Evolutionary conservation across 805 yeast genomes (phyloP).

Genomic region (baker's yeast (Saccharomyces cerevisiae)): DNA sequence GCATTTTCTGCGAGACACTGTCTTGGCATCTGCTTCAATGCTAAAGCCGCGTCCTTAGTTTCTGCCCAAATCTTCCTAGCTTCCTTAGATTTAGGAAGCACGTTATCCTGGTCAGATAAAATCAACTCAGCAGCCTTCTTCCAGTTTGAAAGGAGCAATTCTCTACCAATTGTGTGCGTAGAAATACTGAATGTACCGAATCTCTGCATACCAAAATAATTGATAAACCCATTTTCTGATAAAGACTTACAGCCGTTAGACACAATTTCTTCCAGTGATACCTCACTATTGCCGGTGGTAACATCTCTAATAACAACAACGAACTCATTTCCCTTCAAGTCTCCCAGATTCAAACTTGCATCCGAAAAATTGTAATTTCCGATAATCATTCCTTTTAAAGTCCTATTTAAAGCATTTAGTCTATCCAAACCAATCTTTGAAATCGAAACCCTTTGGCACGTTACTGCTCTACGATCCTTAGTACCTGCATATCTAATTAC

Average conservation of each 20-base stretch:
- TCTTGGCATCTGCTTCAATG: conserved; percentile 75
- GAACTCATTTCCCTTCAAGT: conserved; percentile 82
- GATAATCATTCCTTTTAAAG: conserved; percentile 65
- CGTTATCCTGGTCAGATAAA: conserved; percentile 77
- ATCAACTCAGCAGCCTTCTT: conserved; percentile 69
- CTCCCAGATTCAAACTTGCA: conserved; percentile 64
- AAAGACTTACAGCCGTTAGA: conserved; percentile 49
- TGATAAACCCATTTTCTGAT: conserved; percentile 68
- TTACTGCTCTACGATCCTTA: conserved; percentile 91
- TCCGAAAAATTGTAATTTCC: conserved; percentile 72
- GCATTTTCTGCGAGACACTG: conserved; percentile 79
- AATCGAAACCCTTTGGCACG: conserved; percentile 74
- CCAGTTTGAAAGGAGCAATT: conserved; percentile 67
- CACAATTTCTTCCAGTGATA: conserved; percentile 40
- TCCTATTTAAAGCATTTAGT: conserved; percentile 65
- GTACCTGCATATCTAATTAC: conserved; percentile 84
- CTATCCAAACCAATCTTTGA: conserved; percentile 65
- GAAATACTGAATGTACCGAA: conserved; percentile 94
- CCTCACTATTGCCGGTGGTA: conserved; percentile 28
- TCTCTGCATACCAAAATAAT: conserved; percentile 96
- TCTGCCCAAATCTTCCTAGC: conserved; percentile 78
- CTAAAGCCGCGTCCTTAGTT: conserved; percentile 54
- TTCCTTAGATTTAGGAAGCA: conserved; percentile 72
- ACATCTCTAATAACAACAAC: conserved; percentile 76
- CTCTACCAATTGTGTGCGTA: conserved; percentile 78